These are phyloP conservation scores for Pseudoneurospora amorphoporcata DNA, from an alignment of 495 filamentous ascomycete species.

Conservation along the genomic window DNA sequence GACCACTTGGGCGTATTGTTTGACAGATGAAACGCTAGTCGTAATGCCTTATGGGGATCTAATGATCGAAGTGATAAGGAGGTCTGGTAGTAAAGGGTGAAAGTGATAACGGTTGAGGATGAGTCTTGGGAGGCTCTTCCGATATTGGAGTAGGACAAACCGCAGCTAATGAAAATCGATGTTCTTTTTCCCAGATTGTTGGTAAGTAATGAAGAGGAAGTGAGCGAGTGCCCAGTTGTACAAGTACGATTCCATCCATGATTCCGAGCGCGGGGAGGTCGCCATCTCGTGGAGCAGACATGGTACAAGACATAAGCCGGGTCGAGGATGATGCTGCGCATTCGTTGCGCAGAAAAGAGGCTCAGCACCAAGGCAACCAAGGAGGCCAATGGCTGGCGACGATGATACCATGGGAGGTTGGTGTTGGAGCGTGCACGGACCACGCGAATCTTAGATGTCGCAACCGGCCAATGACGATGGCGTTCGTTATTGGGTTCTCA, in stretches of 20 bases:
- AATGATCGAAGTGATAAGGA: background rate
- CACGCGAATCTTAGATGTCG: background rate
- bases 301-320: background rate
- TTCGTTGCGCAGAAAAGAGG: background rate
- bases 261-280: background rate
- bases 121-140: background rate
- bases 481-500: background rate
- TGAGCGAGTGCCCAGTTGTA: background rate
- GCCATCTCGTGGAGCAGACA: background rate
- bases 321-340: background rate
- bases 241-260: background rate
- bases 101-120: background rate
- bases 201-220: background rate
- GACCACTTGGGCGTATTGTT: background rate
- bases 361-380: background rate
- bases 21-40: background rate
- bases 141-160: background rate
- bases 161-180: background rate
- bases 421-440: background rate
- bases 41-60: background rate
- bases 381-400: background rate
- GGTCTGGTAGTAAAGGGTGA: background rate
- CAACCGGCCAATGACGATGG: background rate
- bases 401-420: background rate
- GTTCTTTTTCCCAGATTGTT: background rate